Conservation (phyloP, 2,329 filamentous ascomycete genomes). For the Coniella lustricola region DNA sequence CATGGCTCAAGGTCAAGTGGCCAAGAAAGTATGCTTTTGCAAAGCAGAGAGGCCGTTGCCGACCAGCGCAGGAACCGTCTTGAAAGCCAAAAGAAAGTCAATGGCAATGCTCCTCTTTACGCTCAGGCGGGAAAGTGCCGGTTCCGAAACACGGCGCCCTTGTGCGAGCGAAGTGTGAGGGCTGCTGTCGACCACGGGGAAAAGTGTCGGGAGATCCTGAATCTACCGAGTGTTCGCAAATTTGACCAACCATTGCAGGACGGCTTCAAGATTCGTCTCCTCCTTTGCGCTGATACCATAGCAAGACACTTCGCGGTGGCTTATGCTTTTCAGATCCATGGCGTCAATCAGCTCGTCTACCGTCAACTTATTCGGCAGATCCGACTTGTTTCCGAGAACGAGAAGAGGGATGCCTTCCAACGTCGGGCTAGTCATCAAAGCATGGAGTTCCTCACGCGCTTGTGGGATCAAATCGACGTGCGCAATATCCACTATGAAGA, state of each 20-base stretch:
- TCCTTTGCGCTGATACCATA: conserved; percentile 99
- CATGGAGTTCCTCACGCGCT: conserved; percentile 87
- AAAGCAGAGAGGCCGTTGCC: conserved; percentile 16
- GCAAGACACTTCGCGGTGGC: conserved; percentile 90
- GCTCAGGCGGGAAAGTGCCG: conserved; percentile 9
- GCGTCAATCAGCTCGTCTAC: conserved; percentile 95
- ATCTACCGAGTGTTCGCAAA: conserved; percentile 62
- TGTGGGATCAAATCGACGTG: conserved; percentile 73
- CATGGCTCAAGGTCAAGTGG: background rate
- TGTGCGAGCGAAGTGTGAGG: background rate
- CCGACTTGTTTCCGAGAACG: conserved; percentile 95
- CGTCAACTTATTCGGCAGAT: conserved; percentile 80
- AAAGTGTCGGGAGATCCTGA: background rate
- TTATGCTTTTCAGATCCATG: conserved; percentile 82
- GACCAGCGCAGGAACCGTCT: conserved; percentile 16
- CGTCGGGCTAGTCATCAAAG: conserved; percentile 75
- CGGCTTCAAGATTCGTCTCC: conserved; percentile 95
- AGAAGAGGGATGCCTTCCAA: conserved; percentile 86
- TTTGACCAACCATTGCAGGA: conserved; percentile 93
- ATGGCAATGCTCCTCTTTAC: conserved; percentile 12
- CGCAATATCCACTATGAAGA: conserved; percentile 97
- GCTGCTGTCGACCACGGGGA: conserved; percentile 4
- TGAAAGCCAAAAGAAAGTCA: conserved; percentile 6
- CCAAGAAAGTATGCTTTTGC: conserved; percentile 10
- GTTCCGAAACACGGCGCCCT: conserved; percentile 2